phyloP scores from a whole-genome alignment of 768 basidiomycete species.

The Xerocomus brunneocitrinus region DNA sequence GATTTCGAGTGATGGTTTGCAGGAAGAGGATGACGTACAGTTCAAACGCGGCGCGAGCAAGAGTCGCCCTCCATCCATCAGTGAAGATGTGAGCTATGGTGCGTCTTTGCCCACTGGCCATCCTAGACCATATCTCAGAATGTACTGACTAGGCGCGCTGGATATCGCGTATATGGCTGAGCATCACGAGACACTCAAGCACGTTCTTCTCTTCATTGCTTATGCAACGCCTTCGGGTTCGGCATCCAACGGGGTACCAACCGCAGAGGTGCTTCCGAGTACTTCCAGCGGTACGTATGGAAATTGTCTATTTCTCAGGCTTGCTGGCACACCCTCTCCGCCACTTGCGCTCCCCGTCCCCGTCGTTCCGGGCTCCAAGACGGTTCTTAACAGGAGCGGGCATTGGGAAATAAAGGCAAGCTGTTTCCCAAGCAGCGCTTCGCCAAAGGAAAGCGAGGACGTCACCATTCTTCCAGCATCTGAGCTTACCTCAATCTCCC shows the following conservation, averaged over 20 bases:
- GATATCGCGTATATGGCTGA: constrained; percentile 60
- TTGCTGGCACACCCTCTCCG: constrained; percentile 52
- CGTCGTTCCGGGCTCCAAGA: constrained; percentile 56
- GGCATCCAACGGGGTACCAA: constrained; percentile 42
- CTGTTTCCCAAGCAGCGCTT: constrained; percentile 25
- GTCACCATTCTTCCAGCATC: constrained; percentile 61
- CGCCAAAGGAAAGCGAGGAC: constrained; percentile 25
- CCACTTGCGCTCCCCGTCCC: constrained; percentile 54
- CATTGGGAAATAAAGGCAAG: constrained; percentile 73
- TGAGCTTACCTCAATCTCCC: constrained; percentile 50
- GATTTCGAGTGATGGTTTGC: not conserved
- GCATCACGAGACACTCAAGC: constrained; percentile 81
- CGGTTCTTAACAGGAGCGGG: constrained; percentile 48
- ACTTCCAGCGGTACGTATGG: constrained; percentile 37
- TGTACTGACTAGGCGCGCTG: constrained; percentile 24
- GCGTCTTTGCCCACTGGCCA: not conserved
- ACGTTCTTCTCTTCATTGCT: constrained; percentile 71
- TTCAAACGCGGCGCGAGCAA: constrained; percentile 16
- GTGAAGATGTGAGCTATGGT: constrained; percentile 15
- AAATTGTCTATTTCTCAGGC: constrained; percentile 59
- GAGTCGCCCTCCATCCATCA: constrained; percentile 14
- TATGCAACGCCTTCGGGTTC: constrained; percentile 7
- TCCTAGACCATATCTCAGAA: constrained; percentile 1
- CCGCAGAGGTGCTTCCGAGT: constrained; percentile 60
- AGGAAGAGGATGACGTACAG: not conserved